Percentiles rank a stretch among this genome's conserved stretches.
phyloP scores from a whole-genome alignment of 257 asterid genomes.

The Salvia hispanica region DNA sequence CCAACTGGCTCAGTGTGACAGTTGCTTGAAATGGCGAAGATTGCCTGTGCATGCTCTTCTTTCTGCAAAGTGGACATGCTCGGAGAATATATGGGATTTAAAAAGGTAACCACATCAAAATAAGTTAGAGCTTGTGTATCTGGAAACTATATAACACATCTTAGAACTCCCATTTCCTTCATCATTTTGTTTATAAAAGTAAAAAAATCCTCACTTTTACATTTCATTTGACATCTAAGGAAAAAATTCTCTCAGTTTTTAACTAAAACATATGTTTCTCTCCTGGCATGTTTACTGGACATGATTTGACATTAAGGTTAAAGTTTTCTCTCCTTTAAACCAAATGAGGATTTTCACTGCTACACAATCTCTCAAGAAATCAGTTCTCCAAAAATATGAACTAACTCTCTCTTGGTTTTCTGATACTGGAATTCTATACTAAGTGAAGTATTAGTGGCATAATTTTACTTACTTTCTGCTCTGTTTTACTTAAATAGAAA shows the following conservation, averaged over 20 bases:
- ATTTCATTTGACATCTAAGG: not conserved
- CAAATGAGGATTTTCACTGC: too few species aligned
- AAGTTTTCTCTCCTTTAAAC: too few species aligned
- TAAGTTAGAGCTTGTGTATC: not conserved
- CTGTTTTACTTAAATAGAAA: not conserved
- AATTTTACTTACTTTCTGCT: not conserved
- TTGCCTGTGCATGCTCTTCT: conserved; percentile 77
- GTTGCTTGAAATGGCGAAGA: conserved; percentile 87
- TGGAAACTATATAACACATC: not conserved
- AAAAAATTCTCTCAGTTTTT: not conserved
- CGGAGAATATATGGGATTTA: conserved; percentile 69
- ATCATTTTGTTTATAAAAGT: not conserved
- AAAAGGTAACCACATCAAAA: conserved; percentile 53
- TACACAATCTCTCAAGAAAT: not conserved
- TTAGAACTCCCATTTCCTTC: not conserved
- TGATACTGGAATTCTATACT: not conserved
- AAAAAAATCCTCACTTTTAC: not conserved
- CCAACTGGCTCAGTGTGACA: conserved; percentile 87
- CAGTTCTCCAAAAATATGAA: not conserved
- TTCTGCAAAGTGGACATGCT: conserved; percentile 80
- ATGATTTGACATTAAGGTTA: not conserved
- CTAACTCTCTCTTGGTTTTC: not conserved
- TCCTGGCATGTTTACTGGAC: not conserved
- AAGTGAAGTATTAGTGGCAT: not conserved
- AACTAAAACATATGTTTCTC: not conserved